phyloP scores from a whole-genome alignment of 345 rosid genomes.

The Pseudoturritis turrita region DNA sequence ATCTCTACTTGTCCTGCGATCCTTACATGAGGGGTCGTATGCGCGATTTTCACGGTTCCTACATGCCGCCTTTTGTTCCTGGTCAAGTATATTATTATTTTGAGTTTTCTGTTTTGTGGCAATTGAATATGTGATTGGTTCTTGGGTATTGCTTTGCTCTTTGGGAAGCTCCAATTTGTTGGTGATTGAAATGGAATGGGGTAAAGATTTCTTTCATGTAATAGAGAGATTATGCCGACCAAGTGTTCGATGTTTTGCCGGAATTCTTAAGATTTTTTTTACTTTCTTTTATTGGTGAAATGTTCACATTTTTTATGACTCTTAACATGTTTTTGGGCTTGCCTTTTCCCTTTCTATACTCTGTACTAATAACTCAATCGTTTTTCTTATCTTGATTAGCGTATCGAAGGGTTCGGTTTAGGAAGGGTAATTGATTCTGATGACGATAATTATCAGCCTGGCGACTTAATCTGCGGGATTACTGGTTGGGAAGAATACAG shows the following conservation, averaged over 20 bases:
- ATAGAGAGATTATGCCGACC: background rate
- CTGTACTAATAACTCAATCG: too few relatives aligned
- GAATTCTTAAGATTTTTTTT: background rate
- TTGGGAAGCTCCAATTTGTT: background rate
- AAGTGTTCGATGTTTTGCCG: constrained; percentile 11
- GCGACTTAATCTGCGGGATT: constrained; percentile 53
- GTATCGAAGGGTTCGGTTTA: constrained; percentile 69
- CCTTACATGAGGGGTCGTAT: constrained; percentile 53
- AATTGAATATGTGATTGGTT: background rate
- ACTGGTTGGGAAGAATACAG: constrained; percentile 83
- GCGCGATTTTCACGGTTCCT: constrained; percentile 30
- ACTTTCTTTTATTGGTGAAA: background rate
- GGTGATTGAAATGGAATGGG: background rate
- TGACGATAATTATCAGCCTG: constrained; percentile 44
- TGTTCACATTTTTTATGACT: background rate
- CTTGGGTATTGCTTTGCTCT: background rate
- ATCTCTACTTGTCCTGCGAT: constrained; percentile 50
- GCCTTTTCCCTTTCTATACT: background rate
- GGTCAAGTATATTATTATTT: constrained; percentile 32
- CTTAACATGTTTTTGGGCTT: background rate
- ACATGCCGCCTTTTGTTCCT: constrained; percentile 34
- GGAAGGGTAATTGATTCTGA: constrained; percentile 66
- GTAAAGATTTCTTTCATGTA: background rate
- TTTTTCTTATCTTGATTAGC: constrained; percentile 34
- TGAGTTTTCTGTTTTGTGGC: background rate